Conservation (phyloP, 176 grass and related monocot species). For the Aechmea fasciata region DNA sequence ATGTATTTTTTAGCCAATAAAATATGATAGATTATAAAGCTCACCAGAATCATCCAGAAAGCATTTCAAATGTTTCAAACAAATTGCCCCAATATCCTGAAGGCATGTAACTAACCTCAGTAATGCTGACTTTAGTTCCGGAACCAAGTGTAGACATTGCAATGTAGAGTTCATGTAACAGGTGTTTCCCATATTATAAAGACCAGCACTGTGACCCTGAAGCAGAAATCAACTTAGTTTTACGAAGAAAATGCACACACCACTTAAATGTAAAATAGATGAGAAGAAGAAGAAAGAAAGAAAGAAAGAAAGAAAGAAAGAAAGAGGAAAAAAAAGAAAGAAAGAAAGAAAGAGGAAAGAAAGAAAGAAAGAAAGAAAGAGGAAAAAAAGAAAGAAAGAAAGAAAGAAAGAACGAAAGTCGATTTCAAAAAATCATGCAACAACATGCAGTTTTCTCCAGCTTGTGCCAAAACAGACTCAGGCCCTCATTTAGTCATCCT, state of each 20-base stretch:
- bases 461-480: too few relatives aligned
- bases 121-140: constrained; percentile 91
- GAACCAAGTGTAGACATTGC: constrained; percentile 96
- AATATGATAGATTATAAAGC: neutral
- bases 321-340: too few relatives aligned
- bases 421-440: too few relatives aligned
- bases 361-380: too few relatives aligned
- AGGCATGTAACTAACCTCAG: constrained; percentile 36
- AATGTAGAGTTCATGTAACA: constrained; percentile 99
- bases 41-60: constrained; percentile 3
- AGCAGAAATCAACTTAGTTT: constrained; percentile 18
- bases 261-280: neutral
- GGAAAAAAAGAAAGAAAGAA: too few relatives aligned
- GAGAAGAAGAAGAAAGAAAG: neutral
- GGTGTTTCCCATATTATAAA: constrained; percentile 97
- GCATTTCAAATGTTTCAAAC: neutral
- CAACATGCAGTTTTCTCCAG: too few relatives aligned
- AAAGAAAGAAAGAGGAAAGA: too few relatives aligned
- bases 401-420: too few relatives aligned
- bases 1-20: neutral
- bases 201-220: constrained; percentile 91
- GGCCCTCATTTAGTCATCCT: too few relatives aligned
- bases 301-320: too few relatives aligned
- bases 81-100: neutral
- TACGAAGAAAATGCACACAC: neutral